These are phyloP conservation scores for Rutstroemia sydowiana DNA, from an alignment of 2,329 filamentous ascomycete species.

Conservation along the genomic window DNA sequence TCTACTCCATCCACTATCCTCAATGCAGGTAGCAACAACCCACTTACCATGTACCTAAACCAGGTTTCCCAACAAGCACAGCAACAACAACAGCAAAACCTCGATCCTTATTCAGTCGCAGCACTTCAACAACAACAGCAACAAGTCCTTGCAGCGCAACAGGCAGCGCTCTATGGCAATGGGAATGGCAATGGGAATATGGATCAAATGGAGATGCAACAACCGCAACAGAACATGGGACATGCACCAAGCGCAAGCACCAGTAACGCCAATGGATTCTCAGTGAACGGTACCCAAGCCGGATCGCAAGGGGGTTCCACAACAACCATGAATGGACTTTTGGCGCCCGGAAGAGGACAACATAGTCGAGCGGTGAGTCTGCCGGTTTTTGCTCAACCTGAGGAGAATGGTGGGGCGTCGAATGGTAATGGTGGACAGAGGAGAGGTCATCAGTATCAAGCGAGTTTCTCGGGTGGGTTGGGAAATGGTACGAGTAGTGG, in stretches of 20 bases:
- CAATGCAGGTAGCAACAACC: slow-evolving; percentile 75
- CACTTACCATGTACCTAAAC: slow-evolving; percentile 86
- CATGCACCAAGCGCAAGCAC: slow-evolving; percentile 57
- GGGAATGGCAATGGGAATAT: slow-evolving; percentile 52
- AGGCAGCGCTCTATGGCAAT: slow-evolving; percentile 73
- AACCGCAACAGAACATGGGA: slow-evolving; percentile 51
- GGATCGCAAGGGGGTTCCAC: no score
- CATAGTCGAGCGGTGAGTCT: slow-evolving; percentile 74
- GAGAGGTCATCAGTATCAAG: slow-evolving; percentile 59
- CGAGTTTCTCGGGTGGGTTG: slow-evolving; percentile 40
- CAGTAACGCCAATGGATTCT: slow-evolving; percentile 49
- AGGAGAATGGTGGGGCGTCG: slow-evolving; percentile 29
- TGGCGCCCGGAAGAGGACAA: slow-evolving; percentile 62
- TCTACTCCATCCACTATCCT: slow-evolving; percentile 67
- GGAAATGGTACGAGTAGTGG: slow-evolving; percentile 20
- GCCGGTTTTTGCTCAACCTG: slow-evolving; percentile 58
- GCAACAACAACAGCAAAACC: slow-evolving; percentile 49
- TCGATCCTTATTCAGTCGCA: slow-evolving; percentile 36
- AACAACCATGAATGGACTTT: slow-evolving; percentile 67
- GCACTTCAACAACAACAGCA: slow-evolving; percentile 56
- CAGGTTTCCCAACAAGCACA: slow-evolving; percentile 69
- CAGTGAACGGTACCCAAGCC: slow-evolving; percentile 33
- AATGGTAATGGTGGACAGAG: slow-evolving; percentile 38
- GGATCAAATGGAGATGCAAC: slow-evolving; percentile 50
- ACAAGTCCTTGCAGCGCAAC: slow-evolving; percentile 64